Evolutionary conservation across 768 basidiomycete species (phyloP).

Genomic region (Paxillus ammoniavirescens): DNA sequence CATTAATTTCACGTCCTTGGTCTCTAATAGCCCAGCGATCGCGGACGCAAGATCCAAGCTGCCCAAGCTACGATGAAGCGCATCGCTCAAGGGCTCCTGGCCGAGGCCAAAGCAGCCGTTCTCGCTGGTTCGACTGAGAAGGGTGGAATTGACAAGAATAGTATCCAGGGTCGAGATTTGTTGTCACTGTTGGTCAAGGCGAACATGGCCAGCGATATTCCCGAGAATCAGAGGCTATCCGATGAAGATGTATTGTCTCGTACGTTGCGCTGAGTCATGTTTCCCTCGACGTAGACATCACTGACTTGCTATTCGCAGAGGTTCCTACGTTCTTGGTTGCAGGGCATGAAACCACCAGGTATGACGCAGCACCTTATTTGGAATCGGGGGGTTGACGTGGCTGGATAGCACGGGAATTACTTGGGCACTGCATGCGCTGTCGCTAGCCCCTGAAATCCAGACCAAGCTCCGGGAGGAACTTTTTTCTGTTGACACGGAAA

Average conservation of each 20-base stretch:
- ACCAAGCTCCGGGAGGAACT: conserved; percentile 59
- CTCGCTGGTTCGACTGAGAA: conserved; percentile 11
- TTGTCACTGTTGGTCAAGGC: too few species aligned
- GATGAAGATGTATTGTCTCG: too few species aligned
- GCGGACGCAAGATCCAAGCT: conserved; percentile 12
- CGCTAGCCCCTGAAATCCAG: conserved; percentile 47
- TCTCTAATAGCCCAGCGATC: conserved; percentile 19
- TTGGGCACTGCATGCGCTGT: conserved; percentile 61
- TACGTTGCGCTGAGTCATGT: too few species aligned
- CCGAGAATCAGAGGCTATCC: too few species aligned
- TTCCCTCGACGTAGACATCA: too few species aligned
- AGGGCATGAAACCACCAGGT: conserved; percentile 60
- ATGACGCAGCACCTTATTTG: background rate
- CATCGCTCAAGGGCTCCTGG: conserved; percentile 49
- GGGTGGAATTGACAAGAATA: conserved; percentile 13
- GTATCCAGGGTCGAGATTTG: conserved; percentile 42
- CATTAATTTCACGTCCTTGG: background rate
- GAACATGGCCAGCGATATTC: too few species aligned
- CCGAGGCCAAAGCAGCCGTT: conserved; percentile 43
- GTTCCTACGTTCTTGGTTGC: conserved; percentile 60
- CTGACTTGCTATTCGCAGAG: conserved; percentile 34
- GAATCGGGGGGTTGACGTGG: background rate
- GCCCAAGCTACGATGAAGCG: conserved; percentile 44
- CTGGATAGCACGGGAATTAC: conserved; percentile 36
- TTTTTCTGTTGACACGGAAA: conserved; percentile 47